These are phyloP conservation scores for Coix lacrymajobi DNA, from an alignment of 176 grass and related monocot genomes.

Conservation along the genomic window DNA sequence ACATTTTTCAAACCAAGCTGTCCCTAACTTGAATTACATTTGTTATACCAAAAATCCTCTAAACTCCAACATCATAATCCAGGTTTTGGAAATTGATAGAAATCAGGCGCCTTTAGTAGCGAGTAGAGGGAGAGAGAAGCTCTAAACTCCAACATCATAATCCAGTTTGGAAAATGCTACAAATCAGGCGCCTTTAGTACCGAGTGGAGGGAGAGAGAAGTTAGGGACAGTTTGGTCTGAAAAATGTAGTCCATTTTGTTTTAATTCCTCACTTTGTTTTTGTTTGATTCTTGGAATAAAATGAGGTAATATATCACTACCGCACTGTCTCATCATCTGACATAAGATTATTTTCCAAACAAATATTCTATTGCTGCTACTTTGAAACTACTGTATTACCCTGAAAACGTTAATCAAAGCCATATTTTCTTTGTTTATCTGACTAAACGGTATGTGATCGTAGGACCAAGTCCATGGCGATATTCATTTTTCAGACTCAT, in stretches of 20 bases:
- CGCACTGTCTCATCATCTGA: neutral
- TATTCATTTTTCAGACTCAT: neutral
- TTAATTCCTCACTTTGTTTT: neutral
- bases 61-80: neutral
- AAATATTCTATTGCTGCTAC: too few species aligned
- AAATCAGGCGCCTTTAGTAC: too few species aligned
- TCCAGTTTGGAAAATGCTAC: too few species aligned
- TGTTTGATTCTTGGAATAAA: neutral
- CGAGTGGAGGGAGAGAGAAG: neutral
- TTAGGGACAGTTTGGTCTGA: neutral
- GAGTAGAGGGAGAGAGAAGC: too few species aligned
- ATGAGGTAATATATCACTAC: neutral
- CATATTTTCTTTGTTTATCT: neutral
- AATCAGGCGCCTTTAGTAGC: too few species aligned
- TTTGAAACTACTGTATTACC: neutral
- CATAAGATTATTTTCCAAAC: neutral
- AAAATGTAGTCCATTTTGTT: neutral
- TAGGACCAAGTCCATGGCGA: neutral
- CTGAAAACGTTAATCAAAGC: neutral
- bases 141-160: too few species aligned
- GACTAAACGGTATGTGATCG: neutral
- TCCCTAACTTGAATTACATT: too few species aligned
- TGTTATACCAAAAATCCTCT: too few species aligned
- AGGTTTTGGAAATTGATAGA: too few species aligned
- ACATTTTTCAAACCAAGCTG: neutral